Evolutionary conservation across 257 asterid species (phyloP), one percentile per base, ranked within the genome.

Genomic region (Pogostemon cablin): DNA sequence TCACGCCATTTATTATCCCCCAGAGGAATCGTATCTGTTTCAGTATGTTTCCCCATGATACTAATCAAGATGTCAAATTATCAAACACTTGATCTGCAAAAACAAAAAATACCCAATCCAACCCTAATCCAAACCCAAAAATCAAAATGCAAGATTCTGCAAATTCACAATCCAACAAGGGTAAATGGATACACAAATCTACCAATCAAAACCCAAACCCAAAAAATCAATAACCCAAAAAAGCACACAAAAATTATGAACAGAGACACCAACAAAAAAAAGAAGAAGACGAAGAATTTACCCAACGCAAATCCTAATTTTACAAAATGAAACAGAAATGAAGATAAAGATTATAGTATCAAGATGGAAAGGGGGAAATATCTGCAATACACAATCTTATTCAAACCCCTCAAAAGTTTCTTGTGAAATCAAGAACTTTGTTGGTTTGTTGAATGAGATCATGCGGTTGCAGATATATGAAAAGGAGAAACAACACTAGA

Each of bases 21-120:
- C 15, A 60, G 41, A 12, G 42, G 32, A 74, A 57, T 78, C 61
- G 71, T 81, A 55, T 72, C 78, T 49, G 72, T 78, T 49, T 72
- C 82, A 64, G 72, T 70, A 43, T 86, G 71, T 55, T 85, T 87
- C 75, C 85, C 85, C 96, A 92, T 92, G 12, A n/a, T 77, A 20
- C 69, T 34, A 54, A 57, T 74, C 54, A 67, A 75, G 52, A 76
- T 32, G 44, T 57, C 76, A 74, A 85, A 67, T 65, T 41, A 35
- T 42, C 76, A 10, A 54, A 72, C 70, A 71, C 44, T 77, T 74
- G 71, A 17, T 53, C 44, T 17, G 44, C 68, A 71, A 43, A 66
- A 62, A 40, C 55, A 5, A 44, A 75, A 39, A 56, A 64, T 70
- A 49, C 65, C 69, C 49, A 15, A 71, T 68, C 69, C 49, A 15